These are phyloP conservation scores for Pistacia integerrima DNA, from an alignment of 345 rosid species.

Conservation along the genomic window DNA sequence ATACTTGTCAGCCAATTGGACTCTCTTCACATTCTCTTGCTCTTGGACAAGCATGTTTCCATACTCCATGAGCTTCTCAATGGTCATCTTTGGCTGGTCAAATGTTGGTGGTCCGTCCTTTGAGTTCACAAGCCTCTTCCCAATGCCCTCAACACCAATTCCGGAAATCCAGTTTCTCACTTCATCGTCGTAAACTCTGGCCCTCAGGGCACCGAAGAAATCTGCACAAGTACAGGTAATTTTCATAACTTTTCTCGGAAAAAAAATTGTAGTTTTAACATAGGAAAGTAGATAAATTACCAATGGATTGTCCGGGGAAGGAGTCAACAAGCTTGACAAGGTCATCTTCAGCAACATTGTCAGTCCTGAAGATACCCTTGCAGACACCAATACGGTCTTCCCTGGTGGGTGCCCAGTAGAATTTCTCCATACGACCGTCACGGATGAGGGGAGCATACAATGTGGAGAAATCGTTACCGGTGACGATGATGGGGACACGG, in stretches of 20 bases:
- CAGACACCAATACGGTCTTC: conserved; percentile 96
- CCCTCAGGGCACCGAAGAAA: conserved; percentile 94
- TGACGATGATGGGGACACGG: conserved; percentile 92
- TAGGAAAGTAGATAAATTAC: conserved; percentile 29
- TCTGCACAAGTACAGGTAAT: conserved; percentile 37
- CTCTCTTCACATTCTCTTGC: conserved; percentile 96
- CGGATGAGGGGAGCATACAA: conserved; percentile 97
- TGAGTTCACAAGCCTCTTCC: conserved; percentile 92
- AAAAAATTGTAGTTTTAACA: background rate
- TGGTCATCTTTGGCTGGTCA: conserved; percentile 74
- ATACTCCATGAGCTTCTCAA: conserved; percentile 74
- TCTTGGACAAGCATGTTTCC: conserved; percentile 89
- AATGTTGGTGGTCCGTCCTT: conserved; percentile 78
- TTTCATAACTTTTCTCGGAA: background rate
- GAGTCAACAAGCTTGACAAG: conserved; percentile 74
- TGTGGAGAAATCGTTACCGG: conserved; percentile 99
- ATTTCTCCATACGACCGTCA: conserved; percentile 99
- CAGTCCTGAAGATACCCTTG: conserved; percentile 76
- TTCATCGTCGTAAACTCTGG: conserved; percentile 95
- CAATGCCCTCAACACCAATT: conserved; percentile 60
- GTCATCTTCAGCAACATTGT: conserved; percentile 48
- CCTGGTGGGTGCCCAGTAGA: conserved; percentile 98
- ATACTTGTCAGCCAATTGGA: conserved; percentile 91
- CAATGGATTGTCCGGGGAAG: conserved; percentile 98
- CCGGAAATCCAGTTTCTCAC: conserved; percentile 83